A percentile compares a stretch with the other conserved stretches of the same genome.
phyloP scores from a whole-genome alignment of 2,329 filamentous ascomycete species.

The Didymella pinodella region DNA sequence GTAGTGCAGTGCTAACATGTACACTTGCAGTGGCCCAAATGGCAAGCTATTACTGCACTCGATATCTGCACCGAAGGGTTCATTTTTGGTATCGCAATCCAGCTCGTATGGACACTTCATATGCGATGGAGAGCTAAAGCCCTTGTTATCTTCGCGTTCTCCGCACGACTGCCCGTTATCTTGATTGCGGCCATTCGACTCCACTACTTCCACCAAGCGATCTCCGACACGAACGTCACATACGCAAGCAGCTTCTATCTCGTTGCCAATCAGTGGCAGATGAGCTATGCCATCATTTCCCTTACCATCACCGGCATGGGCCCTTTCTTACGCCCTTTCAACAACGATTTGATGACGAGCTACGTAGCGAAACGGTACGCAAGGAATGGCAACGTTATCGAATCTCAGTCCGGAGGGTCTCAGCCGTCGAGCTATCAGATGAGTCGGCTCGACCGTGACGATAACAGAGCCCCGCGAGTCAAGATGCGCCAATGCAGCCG shows the following conservation, averaged over 20 bases:
- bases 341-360: constrained; percentile 33
- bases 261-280: constrained; percentile 47
- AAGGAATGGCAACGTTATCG: constrained; percentile 19
- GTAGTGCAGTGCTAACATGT: constrained; percentile 6
- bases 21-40: constrained; percentile 37
- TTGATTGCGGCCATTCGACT: constrained; percentile 37
- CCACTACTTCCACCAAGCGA: constrained; percentile 33
- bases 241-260: constrained; percentile 34
- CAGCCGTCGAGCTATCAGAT: constrained; percentile 13
- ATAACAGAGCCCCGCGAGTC: constrained; percentile 2
- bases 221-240: constrained; percentile 26
- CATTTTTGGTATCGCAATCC: constrained; percentile 41
- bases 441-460: constrained; percentile 10
- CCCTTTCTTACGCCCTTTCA: constrained; percentile 46
- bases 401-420: constrained; percentile 14
- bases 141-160: constrained; percentile 42
- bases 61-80: constrained; percentile 40
- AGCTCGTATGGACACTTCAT: constrained; percentile 39
- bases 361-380: constrained; percentile 27
- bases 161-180: constrained; percentile 41
- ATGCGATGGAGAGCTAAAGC: constrained; percentile 38
- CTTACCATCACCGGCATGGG: constrained; percentile 44
- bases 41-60: constrained; percentile 38
- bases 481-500: constrained; percentile 3
- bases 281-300: constrained; percentile 48